phyloP scores from a whole-genome alignment of 306 rosid genomes.

The Alnus rubra region DNA sequence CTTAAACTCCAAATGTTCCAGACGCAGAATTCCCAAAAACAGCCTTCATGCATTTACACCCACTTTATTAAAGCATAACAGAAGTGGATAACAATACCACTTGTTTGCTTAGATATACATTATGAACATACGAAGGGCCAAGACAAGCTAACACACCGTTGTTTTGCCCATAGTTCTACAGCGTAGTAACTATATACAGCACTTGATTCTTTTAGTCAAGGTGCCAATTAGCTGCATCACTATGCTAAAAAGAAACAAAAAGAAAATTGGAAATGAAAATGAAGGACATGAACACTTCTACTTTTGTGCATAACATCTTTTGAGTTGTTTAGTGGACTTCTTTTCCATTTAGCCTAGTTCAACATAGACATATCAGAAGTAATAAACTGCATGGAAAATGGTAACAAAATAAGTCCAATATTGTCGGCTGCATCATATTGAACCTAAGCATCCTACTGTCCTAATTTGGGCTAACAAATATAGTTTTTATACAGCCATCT shows the following conservation, averaged over 20 bases:
- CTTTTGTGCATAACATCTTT: constrained; percentile 13
- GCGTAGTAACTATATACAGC: background rate
- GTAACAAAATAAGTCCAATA: background rate
- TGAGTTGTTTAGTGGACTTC: constrained; percentile 1
- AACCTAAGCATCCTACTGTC: constrained; percentile 27
- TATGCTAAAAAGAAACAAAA: background rate
- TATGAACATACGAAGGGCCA: background rate
- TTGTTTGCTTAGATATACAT: background rate
- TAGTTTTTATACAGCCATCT: constrained; percentile 17
- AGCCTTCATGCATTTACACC: constrained; percentile 7
- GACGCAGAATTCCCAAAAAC: background rate
- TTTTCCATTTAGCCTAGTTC: constrained; percentile 3
- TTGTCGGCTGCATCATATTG: background rate
- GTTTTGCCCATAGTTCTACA: background rate
- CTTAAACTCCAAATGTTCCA: constrained; percentile 18
- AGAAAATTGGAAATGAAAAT: background rate
- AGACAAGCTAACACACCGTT: background rate
- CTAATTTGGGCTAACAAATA: constrained; percentile 3
- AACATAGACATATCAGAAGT: constrained; percentile 5
- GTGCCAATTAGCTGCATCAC: background rate
- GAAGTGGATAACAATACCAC: background rate
- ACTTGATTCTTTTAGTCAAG: constrained; percentile 2
- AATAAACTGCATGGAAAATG: background rate
- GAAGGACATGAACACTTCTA: background rate
- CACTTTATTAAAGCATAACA: constrained; percentile 3